Base-by-base conservation (phyloP, 208 protist genomes). In the Borovskyia barvae region DNA sequence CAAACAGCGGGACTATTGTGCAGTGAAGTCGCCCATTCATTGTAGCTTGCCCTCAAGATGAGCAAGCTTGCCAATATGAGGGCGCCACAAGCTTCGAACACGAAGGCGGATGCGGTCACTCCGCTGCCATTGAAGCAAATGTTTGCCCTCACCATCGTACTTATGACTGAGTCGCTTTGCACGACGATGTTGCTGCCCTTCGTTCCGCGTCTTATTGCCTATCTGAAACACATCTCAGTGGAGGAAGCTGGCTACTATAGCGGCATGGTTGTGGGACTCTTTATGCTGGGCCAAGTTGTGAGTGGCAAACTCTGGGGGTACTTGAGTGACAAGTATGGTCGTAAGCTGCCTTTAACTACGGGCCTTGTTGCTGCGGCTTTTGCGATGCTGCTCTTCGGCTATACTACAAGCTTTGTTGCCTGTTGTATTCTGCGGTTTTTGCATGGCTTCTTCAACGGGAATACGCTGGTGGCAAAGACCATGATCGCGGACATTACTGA, bases 401-500 rank as follows among this genome's bases (percentile, higher is more conserved):
- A 87, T 32, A 83, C 74, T 47, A 63, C 48, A 14, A 80, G 22
- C 40, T 62, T 90, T n/a, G 75, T 51, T 58, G 45, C 73, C 30
- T 82, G 77, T 46, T 71, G 58, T 14, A 2, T 78, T 0, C 55
- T 85, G 28, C 80, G 84, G 24, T 84, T 92, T 32, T 24, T 86
- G n/a, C 84, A 92, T 52, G 84, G 84, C 25, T 52, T 82, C 29
- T 81, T 78, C 28, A 87, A 85, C 50, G 84, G 84, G 22, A 87
- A 84, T 55, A 48, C 74, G n/a, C 66, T 87, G 14, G 70, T 92
- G 1, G 77, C 80, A 1, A 87, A 87, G 60, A 87, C 78, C 43
- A 74, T 84, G 17, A 77, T 92, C 35, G 77, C 80, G 3, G 84
- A 92, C 65, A 75, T 92, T 62, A 79, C 82, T 17, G 84, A 92